Evolutionary conservation across 371 early-diverging fungal species (phyloP), one percentile per base, ranked within the genome.

Genomic region (Apophysomyces sp.): DNA sequence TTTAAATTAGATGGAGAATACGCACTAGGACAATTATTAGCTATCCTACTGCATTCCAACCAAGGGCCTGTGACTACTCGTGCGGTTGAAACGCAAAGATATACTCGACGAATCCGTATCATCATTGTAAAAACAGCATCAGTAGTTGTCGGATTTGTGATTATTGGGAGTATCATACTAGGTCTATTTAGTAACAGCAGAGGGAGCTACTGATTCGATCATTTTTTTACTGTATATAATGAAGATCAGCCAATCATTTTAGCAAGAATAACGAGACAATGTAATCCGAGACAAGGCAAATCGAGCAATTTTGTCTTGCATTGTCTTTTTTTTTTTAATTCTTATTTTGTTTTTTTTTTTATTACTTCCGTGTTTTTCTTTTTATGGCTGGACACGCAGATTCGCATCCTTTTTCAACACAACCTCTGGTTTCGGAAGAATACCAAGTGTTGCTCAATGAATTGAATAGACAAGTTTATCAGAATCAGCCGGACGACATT

Each of bases 1-100:
- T 86, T 84, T 54, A 76, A 86, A 37, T 67, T 93, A 58, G 94
- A 93, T 67, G 94, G 94, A 6, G 81, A 91, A 32, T 89, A 86
- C 65, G 86, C 89, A 0, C 66, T 91, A 37, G 62, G 67, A 11
- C 73, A 77, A 32, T 68, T 80, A 2, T 18, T 86, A 2, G 55
- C 72, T 15, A 30, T 71, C 26, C 26, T 71, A 6, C 21, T 72
- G 26, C 66, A 69, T 21, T 55, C 63, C 2, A 55, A 54, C 26
- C 60, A 58, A 40, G 54, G 51, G 2, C 60, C 58, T 55, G 36
- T 69, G n/a, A 60, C 68, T 9, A 75, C 72, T n/a, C 62, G 66
- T 15, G 21, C 30, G 6, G 51, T 49, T 15, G 59, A 63, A 12
- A 66, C 74, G 15, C 62, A 60, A 24, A 55, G 59, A 7, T 63